Base-by-base conservation (phyloP, 371 early-diverging fungal genomes). In the Blastocladiella emersonii region DNA sequence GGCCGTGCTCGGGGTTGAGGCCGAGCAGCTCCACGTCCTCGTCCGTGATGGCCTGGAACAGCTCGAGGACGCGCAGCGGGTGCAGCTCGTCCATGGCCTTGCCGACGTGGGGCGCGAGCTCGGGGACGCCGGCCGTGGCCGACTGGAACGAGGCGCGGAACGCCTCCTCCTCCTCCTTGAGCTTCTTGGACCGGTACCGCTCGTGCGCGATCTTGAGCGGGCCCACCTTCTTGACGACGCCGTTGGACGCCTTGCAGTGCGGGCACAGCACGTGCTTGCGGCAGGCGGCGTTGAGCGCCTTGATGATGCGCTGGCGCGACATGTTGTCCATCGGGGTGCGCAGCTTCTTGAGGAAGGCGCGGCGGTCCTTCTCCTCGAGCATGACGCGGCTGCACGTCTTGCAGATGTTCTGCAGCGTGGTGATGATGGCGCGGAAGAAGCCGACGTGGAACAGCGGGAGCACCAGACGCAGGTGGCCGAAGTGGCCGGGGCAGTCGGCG, bases 381-480 rank as follows among this genome's bases (percentile, higher is more conserved):
- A 97, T 95, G 61, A 99, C 84, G 72, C 91, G 94, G 25, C 94
- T 91, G 76, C 99, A 99, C 68, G 86, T 30, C 53, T 51, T 51
- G 80, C 99, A 99, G 60, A 99, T 92, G 77, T 95, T 92, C 79
- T 99, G 99, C 37, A 99, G 82, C 48, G 98, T 86, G 78, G 99
- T 99, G 74, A 99, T 99, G 66, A 95, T 86, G 12, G 44, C 23
- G 32, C 57, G 36, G 35, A 67, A 44, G 39, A 61, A 67, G 25
- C 56, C 35, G 41, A 90, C 82, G 75, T 99, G 99, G 77, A 86
- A 98, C 32, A 99, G 95, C 10, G 99, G 98, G 74, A 90, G 91
- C 25, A 91, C 91, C 13, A 99, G 84, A 71, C 97, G 95, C 67
- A 99, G 95, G 70, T 98, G 95, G n/a, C 95, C 99, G 85, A 98